Base-by-base conservation (phyloP, 1,139 yeast species). In the Pichia cactophila region DNA sequence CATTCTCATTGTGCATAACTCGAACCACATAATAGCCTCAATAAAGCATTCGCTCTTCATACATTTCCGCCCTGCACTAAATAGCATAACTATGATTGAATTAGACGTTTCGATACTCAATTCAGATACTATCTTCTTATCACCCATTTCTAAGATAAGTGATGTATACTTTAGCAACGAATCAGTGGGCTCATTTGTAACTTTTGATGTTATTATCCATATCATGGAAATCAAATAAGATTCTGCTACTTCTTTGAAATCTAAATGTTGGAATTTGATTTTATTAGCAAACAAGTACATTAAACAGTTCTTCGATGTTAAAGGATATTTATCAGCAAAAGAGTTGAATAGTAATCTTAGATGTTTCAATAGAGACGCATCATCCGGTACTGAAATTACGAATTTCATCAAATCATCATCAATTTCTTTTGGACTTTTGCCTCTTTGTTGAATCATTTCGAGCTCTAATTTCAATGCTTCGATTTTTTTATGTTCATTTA, bases 61-160 rank as follows among this genome's bases (percentile, higher is more conserved):
- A 9, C 51, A 52, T 14, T 51, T 49, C 42, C 62, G 62, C 0
- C 68, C 69, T 23, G 53, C 51, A n/a, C 65, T 66, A 69, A 70
- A 68, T n/a, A 68, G 43, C 37, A 67, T 50, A 1, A 69, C 60
- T 4, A 62, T 53, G 0, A 60, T 42, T 35, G 67, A 55, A 12
- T 61, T 56, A 12, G 63, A 51, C 5, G 64, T 56, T 16, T 58
- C 58, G 33, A 53, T 54, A 0, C 63, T 57, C 3, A 66, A 46
- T 4, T 48, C 49, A 16, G 46, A 57, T 2, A 53, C 31, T 16
- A 66, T 56, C 3, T 58, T 56, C 33, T 56, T 63, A 41, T 66
- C 66, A 1, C 62, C 55, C 9, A 56, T 39, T 26, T 61, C 61
- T 14, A 66, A 47, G 33, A 62, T 56, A 4, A 45, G 48, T 7